phyloP scores from a whole-genome alignment of 1,284 basidiomycete species.

The Fomitopsis pinicola region DNA sequence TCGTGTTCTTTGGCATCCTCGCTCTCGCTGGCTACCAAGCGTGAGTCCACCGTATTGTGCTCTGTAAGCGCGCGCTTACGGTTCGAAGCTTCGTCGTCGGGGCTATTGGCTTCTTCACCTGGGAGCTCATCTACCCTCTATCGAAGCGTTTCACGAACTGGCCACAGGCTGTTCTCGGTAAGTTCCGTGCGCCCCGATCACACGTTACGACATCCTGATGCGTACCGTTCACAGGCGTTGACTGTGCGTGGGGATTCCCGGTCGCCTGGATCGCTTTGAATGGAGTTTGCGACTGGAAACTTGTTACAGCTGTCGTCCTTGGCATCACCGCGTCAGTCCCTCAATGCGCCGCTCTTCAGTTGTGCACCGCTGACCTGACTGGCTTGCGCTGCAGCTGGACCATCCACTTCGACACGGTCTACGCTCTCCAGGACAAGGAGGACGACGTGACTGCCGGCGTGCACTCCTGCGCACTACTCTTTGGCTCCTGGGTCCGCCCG shows the following conservation, averaged over 20 bases:
- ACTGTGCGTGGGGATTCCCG: conserved; percentile 10
- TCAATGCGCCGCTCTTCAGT: too few species aligned
- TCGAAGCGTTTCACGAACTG: conserved; percentile 41
- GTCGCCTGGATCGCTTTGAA: conserved; percentile 5
- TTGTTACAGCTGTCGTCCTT: conserved; percentile 7
- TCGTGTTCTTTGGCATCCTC: conserved; percentile 6
- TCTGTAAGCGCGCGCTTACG: background rate
- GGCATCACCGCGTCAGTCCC: background rate
- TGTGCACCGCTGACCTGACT: background rate
- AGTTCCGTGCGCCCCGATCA: background rate
- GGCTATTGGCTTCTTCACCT: conserved; percentile 7
- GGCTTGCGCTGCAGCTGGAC: conserved; percentile 33
- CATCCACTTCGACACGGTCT: conserved; percentile 54
- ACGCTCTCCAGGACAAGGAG: conserved; percentile 51
- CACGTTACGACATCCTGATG: background rate
- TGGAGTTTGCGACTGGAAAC: conserved; percentile 5
- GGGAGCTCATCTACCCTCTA: conserved; percentile 16
- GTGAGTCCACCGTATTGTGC: background rate
- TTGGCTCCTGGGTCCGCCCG: conserved; percentile 37
- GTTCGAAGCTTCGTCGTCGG: conserved; percentile 3
- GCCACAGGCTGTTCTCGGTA: conserved; percentile 55
- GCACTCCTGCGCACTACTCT: conserved; percentile 54
- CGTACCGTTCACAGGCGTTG: background rate
- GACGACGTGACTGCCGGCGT: conserved; percentile 53
- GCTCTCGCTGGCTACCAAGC: conserved; percentile 13